phyloP scores from a whole-genome alignment of 2,329 filamentous ascomycete species.

The Epichloe amarillans region DNA sequence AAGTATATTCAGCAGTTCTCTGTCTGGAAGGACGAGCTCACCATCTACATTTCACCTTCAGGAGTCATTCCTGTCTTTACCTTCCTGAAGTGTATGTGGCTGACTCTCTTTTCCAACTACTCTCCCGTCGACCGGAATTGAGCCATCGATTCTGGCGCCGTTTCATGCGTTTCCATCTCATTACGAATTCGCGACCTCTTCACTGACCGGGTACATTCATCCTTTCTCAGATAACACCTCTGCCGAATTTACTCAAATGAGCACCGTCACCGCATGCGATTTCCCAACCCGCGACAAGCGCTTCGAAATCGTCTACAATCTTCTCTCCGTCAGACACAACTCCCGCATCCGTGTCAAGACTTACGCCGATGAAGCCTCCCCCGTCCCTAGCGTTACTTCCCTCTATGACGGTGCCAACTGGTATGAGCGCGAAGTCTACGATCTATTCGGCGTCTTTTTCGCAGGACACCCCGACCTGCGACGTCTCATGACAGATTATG shows the following conservation, averaged over 20 bases:
- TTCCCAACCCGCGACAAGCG: constrained; percentile 91
- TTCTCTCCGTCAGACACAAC: constrained; percentile 92
- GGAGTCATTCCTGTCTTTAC: constrained; percentile 84
- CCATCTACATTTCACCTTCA: constrained; percentile 78
- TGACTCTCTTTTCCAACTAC: background rate
- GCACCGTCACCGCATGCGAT: constrained; percentile 86
- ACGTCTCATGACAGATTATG: constrained; percentile 98
- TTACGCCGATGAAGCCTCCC: constrained; percentile 94
- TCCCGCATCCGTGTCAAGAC: constrained; percentile 96
- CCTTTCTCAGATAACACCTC: constrained; percentile 64
- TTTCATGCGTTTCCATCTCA: background rate
- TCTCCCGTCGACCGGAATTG: background rate
- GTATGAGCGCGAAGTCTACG: constrained; percentile 97
- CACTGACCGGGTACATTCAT: background rate
- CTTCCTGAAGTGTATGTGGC: constrained; percentile 65
- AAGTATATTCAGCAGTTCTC: constrained; percentile 99
- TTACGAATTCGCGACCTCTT: background rate
- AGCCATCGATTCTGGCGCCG: background rate
- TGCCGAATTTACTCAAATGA: constrained; percentile 89
- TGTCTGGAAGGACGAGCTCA: constrained; percentile 98
- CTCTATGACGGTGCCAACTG: constrained; percentile 95
- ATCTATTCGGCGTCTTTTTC: constrained; percentile 96
- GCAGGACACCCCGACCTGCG: constrained; percentile 86
- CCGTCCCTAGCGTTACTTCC: constrained; percentile 76
- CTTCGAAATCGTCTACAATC: constrained; percentile 96